A percentile compares a stretch with the other conserved stretches of the same genome.
Conservation (phyloP, 2,329 filamentous ascomycete species). For the Fusarium sp. region DNA sequence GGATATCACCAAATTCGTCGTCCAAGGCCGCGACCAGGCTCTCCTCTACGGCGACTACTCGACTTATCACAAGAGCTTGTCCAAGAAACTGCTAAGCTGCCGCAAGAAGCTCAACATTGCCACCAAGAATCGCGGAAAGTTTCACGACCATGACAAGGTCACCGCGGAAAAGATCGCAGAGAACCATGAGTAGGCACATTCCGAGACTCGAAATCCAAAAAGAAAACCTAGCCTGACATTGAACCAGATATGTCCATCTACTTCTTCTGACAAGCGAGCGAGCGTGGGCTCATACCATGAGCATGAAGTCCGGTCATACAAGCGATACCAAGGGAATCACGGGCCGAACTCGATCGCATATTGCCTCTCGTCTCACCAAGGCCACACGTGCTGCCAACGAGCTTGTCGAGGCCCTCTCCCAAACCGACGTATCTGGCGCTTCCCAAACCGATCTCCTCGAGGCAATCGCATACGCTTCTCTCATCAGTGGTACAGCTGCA, state of each 20-base stretch:
- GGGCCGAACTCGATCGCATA: conserved; percentile 83
- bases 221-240: conserved; percentile 25
- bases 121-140: conserved; percentile 88
- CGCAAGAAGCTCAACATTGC: conserved; percentile 86
- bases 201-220: background rate
- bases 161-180: conserved; percentile 77
- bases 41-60: conserved; percentile 89
- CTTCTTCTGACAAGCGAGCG: conserved; percentile 86
- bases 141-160: conserved; percentile 72
- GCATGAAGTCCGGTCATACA: conserved; percentile 84
- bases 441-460: conserved; percentile 78
- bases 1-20: conserved; percentile 89
- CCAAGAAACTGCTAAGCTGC: conserved; percentile 81
- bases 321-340: conserved; percentile 81
- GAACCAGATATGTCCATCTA: conserved; percentile 74
- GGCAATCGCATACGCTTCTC: conserved; percentile 81
- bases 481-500: conserved; percentile 77
- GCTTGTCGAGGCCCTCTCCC: conserved; percentile 71
- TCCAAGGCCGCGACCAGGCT: conserved; percentile 80
- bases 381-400: conserved; percentile 74
- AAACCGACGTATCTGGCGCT: conserved; percentile 70
- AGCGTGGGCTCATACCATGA: conserved; percentile 95
- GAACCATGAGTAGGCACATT: conserved; percentile 73
- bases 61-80: conserved; percentile 81
- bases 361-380: conserved; percentile 86